Evolutionary conservation across 2,329 filamentous ascomycete species (phyloP).

Genomic region (Penicillium sp.): DNA sequence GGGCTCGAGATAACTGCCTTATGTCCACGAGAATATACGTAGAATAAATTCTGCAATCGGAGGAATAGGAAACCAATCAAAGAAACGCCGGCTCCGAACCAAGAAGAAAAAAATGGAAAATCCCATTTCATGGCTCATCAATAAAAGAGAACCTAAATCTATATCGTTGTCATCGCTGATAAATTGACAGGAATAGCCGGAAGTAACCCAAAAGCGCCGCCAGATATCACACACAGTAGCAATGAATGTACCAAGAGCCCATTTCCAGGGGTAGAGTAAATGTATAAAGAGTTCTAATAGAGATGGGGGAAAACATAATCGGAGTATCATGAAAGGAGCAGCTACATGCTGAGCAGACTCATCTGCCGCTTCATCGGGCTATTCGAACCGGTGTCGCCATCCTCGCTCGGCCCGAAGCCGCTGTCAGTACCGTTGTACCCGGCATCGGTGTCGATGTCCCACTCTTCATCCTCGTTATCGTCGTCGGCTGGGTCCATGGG

Average conservation of each 20-base stretch:
- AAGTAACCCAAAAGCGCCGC: slow-evolving; percentile 9
- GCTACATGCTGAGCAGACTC: slow-evolving; percentile 69
- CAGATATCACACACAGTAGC: neutral
- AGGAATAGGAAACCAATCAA: no score
- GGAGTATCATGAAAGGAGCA: neutral
- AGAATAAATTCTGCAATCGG: no score
- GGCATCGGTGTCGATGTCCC: slow-evolving; percentile 91
- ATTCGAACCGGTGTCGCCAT: slow-evolving; percentile 61
- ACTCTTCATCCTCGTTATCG: slow-evolving; percentile 64
- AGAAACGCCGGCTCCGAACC: neutral
- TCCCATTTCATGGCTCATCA: neutral
- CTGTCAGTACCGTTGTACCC: slow-evolving; percentile 49
- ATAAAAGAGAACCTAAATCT: slow-evolving; percentile 8
- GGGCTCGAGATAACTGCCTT: no score
- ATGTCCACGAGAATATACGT: no score
- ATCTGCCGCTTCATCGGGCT: slow-evolving; percentile 74
- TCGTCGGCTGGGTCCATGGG: slow-evolving; percentile 50
- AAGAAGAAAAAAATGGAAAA: neutral
- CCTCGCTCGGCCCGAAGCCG: slow-evolving; percentile 66
- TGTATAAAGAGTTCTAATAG: neutral
- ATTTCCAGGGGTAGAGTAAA: neutral
- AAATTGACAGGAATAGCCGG: neutral
- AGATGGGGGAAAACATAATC: slow-evolving; percentile 5
- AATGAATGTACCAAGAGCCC: neutral
- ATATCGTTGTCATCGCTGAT: slow-evolving; percentile 5